These are phyloP conservation scores for Cercospora sojina DNA, from an alignment of 2,329 filamentous ascomycete species.

Conservation along the genomic window DNA sequence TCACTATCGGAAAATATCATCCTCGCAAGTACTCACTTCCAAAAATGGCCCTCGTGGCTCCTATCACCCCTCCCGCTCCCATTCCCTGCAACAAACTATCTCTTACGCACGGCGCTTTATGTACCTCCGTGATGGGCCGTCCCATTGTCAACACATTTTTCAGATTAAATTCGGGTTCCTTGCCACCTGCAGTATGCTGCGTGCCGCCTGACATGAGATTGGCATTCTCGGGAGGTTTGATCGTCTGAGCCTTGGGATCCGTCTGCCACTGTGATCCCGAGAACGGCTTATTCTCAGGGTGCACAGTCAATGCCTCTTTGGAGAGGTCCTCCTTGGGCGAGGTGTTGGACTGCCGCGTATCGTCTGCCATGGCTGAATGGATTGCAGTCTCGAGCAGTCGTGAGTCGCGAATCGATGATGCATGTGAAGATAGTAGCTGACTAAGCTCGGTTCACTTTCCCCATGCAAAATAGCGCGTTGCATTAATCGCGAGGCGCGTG, in stretches of 20 bases:
- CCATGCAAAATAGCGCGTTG: neutral
- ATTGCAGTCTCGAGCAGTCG: neutral
- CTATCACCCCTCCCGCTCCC: constrained; percentile 71
- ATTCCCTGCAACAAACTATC: constrained; percentile 83
- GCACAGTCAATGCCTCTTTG: constrained; percentile 34
- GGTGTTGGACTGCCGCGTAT: constrained; percentile 40
- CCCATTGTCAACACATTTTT: constrained; percentile 61
- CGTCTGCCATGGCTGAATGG: constrained; percentile 46
- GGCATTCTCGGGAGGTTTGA: constrained; percentile 46
- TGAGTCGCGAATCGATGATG: constrained; percentile 10
- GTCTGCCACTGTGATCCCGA: constrained; percentile 39
- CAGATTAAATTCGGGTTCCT: constrained; percentile 55
- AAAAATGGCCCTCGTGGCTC: constrained; percentile 70
- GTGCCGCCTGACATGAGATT: constrained; percentile 58
- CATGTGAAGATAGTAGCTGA: constrained; percentile 9
- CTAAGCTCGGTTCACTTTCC: constrained; percentile 1
- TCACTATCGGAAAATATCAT: neutral
- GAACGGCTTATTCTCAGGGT: constrained; percentile 38
- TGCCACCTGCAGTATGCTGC: constrained; percentile 61
- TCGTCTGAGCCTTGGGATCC: constrained; percentile 25
- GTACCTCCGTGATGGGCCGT: constrained; percentile 70
- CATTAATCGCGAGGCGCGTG: neutral
- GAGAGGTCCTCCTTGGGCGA: constrained; percentile 28
- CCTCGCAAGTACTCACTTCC: constrained; percentile 58
- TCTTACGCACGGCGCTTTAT: constrained; percentile 79